A percentile compares a stretch with the other conserved stretches of the same genome.
These are phyloP conservation scores for Prunus salicina DNA, from an alignment of 306 rosid genomes.

Conservation along the genomic window DNA sequence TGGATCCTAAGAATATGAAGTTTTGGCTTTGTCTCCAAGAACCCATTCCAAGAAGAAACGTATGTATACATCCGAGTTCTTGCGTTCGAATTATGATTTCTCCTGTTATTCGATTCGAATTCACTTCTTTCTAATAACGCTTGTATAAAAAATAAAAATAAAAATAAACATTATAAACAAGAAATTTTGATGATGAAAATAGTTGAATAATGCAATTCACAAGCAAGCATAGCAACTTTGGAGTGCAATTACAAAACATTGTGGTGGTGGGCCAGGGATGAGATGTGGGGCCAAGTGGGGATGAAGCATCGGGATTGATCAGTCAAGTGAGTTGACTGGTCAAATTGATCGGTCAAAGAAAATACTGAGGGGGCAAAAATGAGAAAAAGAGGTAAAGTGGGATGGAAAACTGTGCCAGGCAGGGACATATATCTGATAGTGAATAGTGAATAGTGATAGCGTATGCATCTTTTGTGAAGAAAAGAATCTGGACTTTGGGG, in stretches of 20 bases:
- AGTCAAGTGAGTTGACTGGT: slow-evolving; percentile 59
- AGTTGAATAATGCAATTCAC: not conserved
- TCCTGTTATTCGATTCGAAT: accelerated
- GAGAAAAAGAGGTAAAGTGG: slow-evolving; percentile 27
- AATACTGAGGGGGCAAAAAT: slow-evolving; percentile 13
- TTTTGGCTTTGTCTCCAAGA: slow-evolving; percentile 32
- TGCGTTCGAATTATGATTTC: too few species aligned
- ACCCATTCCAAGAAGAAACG: slow-evolving; percentile 23
- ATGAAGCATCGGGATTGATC: slow-evolving; percentile 45
- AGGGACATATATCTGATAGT: slow-evolving; percentile 20
- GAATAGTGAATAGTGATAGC: not conserved
- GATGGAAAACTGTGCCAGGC: slow-evolving; percentile 45
- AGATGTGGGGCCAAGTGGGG: slow-evolving; percentile 44
- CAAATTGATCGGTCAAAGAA: slow-evolving; percentile 43
- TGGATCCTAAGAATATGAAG: slow-evolving; percentile 37
- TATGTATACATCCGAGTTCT: too few species aligned
- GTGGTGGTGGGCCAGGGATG: slow-evolving; percentile 36
- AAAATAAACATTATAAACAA: not conserved
- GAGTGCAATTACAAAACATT: not conserved
- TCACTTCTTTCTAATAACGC: too few species aligned
- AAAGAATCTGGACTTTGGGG: slow-evolving; percentile 52
- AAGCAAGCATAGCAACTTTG: not conserved
- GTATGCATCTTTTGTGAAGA: slow-evolving; percentile 41
- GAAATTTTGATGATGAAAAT: not conserved
- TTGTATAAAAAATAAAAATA: not conserved